Conservation (phyloP, 2,329 filamentous ascomycete species). For the Pleomassaria siparia region DNA sequence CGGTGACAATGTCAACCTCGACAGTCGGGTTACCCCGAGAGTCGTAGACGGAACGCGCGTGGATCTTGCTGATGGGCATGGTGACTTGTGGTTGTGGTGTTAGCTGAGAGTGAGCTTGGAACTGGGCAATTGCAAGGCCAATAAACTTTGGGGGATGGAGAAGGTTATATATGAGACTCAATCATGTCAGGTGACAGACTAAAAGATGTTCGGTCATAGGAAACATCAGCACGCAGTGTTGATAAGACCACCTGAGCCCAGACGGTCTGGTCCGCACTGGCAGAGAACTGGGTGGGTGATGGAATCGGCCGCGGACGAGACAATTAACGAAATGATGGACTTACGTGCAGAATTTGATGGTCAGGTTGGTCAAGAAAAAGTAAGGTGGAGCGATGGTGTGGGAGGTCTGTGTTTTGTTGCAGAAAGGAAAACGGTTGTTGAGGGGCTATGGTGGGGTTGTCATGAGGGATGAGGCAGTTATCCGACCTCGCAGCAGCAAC, state of each 20-base stretch:
- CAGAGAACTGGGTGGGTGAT: constrained; percentile 21
- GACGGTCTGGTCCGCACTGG: constrained; percentile 13
- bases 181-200: constrained; percentile 20
- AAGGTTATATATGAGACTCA: constrained; percentile 16
- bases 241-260: constrained; percentile 23
- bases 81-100: constrained; percentile 45
- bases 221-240: constrained; percentile 38
- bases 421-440: constrained; percentile 19
- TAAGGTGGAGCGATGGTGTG: constrained; percentile 26
- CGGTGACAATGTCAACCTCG: constrained; percentile 95
- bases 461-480: constrained; percentile 12
- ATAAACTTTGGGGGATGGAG: constrained; percentile 13
- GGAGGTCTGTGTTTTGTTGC: constrained; percentile 11
- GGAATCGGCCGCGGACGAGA: constrained; percentile 40
- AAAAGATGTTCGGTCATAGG: constrained; percentile 17
- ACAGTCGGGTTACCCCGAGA: constrained; percentile 98
- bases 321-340: constrained; percentile 28
- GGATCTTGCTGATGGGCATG: constrained; percentile 70
- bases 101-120: constrained; percentile 13
- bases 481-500: constrained; percentile 6
- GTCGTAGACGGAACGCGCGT: constrained; percentile 85
- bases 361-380: constrained; percentile 18
- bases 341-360: constrained; percentile 32
- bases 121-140: constrained; percentile 24
- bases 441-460: constrained; percentile 17